Conservation (phyloP, 345 rosid genomes). For the Reutealis trisperma region DNA sequence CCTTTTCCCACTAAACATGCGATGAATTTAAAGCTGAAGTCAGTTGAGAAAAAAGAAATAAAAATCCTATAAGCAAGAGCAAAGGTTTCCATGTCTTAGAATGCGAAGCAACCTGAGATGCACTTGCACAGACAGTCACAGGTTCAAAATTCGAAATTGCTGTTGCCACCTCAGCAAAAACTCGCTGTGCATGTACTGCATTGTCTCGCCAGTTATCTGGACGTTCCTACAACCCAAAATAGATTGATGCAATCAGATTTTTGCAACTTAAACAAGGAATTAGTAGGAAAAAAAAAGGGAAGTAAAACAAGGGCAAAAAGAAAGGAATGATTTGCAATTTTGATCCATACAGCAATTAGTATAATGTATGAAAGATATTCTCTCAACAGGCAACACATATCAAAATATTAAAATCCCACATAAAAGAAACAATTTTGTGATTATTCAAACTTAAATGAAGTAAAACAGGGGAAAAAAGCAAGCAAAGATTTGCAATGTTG, state of each 20-base stretch:
- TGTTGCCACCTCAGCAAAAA: constrained; percentile 64
- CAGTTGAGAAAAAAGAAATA: constrained; percentile 11
- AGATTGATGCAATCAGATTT: not conserved
- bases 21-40: constrained; percentile 6
- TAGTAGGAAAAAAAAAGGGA: not conserved
- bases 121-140: constrained; percentile 87
- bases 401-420: too few species aligned
- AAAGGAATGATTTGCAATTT: not conserved
- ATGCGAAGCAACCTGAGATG: constrained; percentile 63
- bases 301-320: not conserved
- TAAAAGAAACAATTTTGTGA: too few species aligned
- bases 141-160: constrained; percentile 80
- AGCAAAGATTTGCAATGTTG: too few species aligned
- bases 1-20: constrained; percentile 72
- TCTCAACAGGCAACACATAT: too few species aligned
- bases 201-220: constrained; percentile 85
- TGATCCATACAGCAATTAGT: too few species aligned
- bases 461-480: too few species aligned
- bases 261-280: not conserved
- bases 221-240: constrained; percentile 61
- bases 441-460: too few species aligned
- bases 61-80: not conserved
- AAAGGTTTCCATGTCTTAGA: constrained; percentile 10
- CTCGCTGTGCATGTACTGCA: constrained; percentile 59
- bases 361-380: too few species aligned